Conservation (phyloP, 768 basidiomycete species). For the Gautieria morchelliformis region DNA sequence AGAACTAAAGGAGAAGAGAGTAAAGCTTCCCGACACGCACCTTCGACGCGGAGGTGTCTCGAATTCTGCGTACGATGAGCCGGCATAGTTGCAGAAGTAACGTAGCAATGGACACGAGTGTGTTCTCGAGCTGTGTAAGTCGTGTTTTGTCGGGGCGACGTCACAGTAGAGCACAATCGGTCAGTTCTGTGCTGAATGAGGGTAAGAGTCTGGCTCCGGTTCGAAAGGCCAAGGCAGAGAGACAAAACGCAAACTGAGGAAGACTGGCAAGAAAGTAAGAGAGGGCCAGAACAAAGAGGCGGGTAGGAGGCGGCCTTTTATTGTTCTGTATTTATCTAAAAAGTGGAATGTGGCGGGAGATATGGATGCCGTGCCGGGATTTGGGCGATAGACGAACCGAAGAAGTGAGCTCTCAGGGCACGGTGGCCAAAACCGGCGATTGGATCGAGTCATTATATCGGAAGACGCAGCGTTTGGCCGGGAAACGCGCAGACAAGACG, state of each 20-base stretch:
- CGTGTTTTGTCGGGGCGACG: not conserved
- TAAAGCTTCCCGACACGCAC: not conserved
- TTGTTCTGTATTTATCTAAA: constrained; percentile 9
- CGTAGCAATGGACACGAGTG: not conserved
- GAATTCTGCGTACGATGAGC: constrained; percentile 11
- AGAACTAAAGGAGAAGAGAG: not conserved
- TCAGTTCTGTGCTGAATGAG: not conserved
- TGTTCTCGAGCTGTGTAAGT: not conserved
- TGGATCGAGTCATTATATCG: not conserved
- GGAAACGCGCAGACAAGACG: not conserved
- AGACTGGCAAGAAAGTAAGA: constrained; percentile 2
- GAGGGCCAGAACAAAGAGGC: constrained; percentile 1
- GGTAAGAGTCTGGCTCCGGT: constrained; percentile 8
- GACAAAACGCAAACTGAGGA: constrained; percentile 2
- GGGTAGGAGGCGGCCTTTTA: constrained; percentile 2
- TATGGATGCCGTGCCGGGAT: not conserved
- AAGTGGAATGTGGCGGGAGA: constrained; percentile 4
- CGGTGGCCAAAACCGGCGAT: not conserved
- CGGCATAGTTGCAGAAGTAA: constrained; percentile 5
- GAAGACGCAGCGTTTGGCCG: not conserved
- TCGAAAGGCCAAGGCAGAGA: constrained; percentile 4
- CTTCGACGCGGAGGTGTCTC: constrained; percentile 10
- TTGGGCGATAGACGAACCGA: constrained; percentile 2
- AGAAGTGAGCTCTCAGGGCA: not conserved
- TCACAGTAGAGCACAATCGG: not conserved